phyloP scores from a whole-genome alignment of 768 basidiomycete genomes.

The Suillus placidus region DNA sequence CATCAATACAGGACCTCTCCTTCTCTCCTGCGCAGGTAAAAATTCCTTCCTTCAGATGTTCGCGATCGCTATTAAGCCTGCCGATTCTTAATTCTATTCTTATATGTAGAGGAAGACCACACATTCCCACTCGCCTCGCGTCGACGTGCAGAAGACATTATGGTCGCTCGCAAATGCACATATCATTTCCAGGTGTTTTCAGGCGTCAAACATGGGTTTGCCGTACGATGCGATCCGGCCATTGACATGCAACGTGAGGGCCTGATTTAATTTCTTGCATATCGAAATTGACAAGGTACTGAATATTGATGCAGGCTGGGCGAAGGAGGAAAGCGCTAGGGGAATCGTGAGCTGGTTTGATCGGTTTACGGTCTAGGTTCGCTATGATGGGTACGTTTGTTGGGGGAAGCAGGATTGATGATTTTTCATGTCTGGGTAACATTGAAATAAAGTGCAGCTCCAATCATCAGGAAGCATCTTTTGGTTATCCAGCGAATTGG shows the following conservation, averaged over 20 bases:
- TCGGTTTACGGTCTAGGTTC: constrained; percentile 33
- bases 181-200: constrained; percentile 63
- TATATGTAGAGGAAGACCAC: constrained; percentile 48
- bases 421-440: not conserved
- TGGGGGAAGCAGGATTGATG: not conserved
- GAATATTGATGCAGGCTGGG: constrained; percentile 46
- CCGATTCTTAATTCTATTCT: constrained; percentile 1
- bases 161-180: constrained; percentile 47
- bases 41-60: not conserved
- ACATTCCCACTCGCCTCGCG: constrained; percentile 53
- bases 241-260: constrained; percentile 23
- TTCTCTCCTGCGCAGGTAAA: constrained; percentile 29
- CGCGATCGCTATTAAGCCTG: not conserved
- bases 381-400: not conserved
- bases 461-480: not conserved
- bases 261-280: too few species aligned
- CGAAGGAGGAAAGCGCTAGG: constrained; percentile 57
- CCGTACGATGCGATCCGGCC: constrained; percentile 19
- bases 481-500: not conserved
- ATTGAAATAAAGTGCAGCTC: not conserved
- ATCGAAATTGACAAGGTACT: not conserved
- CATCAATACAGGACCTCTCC: constrained; percentile 18
- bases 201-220: constrained; percentile 34
- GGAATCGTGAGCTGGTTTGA: constrained; percentile 52
- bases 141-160: constrained; percentile 56